phyloP scores from a whole-genome alignment of 495 filamentous ascomycete species.

The Trichoderma reesei region DNA sequence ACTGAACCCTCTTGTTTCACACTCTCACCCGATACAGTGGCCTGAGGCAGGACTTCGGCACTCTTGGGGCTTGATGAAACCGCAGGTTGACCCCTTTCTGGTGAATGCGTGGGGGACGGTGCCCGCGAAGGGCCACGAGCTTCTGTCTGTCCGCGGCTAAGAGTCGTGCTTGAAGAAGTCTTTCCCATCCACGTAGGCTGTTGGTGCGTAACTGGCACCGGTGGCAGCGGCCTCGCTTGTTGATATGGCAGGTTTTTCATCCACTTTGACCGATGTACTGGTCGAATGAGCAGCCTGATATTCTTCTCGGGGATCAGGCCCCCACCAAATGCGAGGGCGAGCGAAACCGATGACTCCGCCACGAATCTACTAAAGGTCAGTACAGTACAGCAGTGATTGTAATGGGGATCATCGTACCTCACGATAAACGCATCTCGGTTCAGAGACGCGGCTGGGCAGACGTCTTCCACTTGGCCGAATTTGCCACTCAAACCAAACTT shows the following conservation, averaged over 20 bases:
- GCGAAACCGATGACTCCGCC: background rate
- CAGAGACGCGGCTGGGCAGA: background rate
- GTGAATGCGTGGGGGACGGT: background rate
- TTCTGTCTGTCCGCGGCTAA: background rate
- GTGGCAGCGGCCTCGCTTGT: background rate
- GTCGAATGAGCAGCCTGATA: background rate
- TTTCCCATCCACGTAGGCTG: too few relatives aligned
- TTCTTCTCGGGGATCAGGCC: background rate
- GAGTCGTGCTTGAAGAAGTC: background rate
- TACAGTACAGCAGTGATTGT: background rate
- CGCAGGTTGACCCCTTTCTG: background rate
- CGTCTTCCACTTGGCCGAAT: background rate
- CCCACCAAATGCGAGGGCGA: background rate
- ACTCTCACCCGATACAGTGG: background rate
- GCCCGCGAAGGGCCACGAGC: background rate
- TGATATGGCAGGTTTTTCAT: background rate
- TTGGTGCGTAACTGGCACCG: background rate
- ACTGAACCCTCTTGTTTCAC: background rate
- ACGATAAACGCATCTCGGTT: background rate
- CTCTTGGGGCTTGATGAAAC: background rate
- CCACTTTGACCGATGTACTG: background rate
- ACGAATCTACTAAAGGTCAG: background rate
- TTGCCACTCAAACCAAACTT: background rate
- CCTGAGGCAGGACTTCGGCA: background rate
- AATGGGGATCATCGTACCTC: background rate